Conservation (phyloP, 1,284 basidiomycete genomes). For the Meira miltonrushii region DNA sequence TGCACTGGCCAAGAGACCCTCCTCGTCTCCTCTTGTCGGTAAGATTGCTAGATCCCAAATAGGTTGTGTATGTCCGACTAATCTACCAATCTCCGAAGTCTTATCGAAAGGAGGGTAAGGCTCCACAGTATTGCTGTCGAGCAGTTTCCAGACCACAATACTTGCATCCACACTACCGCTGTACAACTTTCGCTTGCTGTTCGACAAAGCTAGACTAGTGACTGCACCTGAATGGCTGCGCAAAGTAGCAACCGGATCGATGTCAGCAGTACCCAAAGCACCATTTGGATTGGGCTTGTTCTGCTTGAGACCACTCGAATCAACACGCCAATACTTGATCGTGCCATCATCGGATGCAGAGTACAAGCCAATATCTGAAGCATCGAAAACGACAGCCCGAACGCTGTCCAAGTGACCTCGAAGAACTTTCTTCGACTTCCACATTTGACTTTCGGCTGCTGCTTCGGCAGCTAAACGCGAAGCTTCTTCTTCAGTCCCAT, state of each 20-base stretch:
- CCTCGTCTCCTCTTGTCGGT: conserved; percentile 38
- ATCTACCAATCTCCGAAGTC: conserved; percentile 67
- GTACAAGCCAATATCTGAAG: conserved; percentile 69
- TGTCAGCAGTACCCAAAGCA: conserved; percentile 12
- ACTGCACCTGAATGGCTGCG: conserved; percentile 90
- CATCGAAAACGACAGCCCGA: conserved; percentile 80
- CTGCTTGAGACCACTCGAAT: conserved; percentile 26
- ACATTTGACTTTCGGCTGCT: conserved; percentile 19
- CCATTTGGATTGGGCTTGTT: neutral
- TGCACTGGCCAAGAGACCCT: conserved; percentile 70
- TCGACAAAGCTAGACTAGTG: conserved; percentile 78
- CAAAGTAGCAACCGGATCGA: conserved; percentile 66
- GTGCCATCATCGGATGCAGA: conserved; percentile 92
- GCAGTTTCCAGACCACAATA: conserved; percentile 79
- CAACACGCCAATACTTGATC: conserved; percentile 86
- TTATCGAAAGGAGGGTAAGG: conserved; percentile 80
- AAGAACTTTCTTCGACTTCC: conserved; percentile 44
- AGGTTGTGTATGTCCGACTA: conserved; percentile 87
- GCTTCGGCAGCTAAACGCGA: conserved; percentile 20
- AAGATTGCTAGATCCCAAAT: conserved; percentile 81
- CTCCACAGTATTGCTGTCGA: conserved; percentile 53
- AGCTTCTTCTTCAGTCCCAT: conserved; percentile 17
- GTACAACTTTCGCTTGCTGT: conserved; percentile 70
- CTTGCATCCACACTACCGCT: conserved; percentile 89
- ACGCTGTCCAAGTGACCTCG: conserved; percentile 86